phyloP scores from a whole-genome alignment of 2,329 filamentous ascomycete genomes.

The Fusarium luffae region DNA sequence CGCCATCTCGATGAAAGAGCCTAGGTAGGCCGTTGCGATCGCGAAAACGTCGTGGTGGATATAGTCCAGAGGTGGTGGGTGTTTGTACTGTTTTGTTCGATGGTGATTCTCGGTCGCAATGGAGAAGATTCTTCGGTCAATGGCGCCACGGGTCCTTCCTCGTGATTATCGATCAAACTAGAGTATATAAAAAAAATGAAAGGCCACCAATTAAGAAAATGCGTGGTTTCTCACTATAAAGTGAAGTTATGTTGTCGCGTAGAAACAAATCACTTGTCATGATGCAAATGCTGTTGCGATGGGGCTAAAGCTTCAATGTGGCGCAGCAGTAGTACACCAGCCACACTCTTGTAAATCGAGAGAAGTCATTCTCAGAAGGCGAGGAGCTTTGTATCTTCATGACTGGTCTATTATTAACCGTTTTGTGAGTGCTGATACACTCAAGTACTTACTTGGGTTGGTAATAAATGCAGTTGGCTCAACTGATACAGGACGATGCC shows the following conservation, averaged over 20 bases:
- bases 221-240: not conserved
- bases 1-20: slow-evolving; percentile 19
- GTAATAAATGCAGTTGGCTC: not conserved
- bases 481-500: not conserved
- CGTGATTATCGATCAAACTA: not conserved
- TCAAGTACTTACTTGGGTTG: not conserved
- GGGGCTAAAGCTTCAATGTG: slow-evolving; percentile 32
- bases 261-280: slow-evolving; percentile 21
- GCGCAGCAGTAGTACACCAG: not conserved
- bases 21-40: not conserved
- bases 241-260: not conserved
- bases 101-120: not conserved
- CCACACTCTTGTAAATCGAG: slow-evolving; percentile 15
- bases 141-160: too few species aligned
- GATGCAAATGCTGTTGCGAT: slow-evolving; percentile 18
- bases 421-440: not conserved
- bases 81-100: not conserved
- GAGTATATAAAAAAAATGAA: not conserved
- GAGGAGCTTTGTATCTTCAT: not conserved
- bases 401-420: not conserved
- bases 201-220: not conserved
- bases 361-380: not conserved
- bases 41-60: not conserved
- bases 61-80: not conserved
- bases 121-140: not conserved